Conservation (phyloP, 306 rosid genomes). For the Cicer cuneatum region DNA sequence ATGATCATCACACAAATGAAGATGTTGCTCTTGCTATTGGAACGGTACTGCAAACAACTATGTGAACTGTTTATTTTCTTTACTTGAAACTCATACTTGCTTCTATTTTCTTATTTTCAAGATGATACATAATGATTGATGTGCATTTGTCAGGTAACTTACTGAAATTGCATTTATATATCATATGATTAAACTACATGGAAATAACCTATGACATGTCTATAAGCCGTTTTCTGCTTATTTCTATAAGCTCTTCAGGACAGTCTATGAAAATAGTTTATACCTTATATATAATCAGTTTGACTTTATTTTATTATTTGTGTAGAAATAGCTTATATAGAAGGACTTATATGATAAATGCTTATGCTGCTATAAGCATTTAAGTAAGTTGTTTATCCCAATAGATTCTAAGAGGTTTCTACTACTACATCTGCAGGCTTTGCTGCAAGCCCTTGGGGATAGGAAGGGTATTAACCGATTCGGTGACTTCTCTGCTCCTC, state of each 20-base stretch:
- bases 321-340: too few relatives aligned
- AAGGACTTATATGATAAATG: too few relatives aligned
- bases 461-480: constrained; percentile 87
- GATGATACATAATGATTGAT: neutral
- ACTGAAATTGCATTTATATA: neutral
- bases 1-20: constrained; percentile 86
- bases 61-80: neutral
- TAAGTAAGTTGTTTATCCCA: too few relatives aligned
- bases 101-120: neutral
- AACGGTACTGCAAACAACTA: constrained; percentile 53
- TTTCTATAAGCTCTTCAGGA: too few relatives aligned
- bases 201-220: too few relatives aligned
- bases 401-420: constrained; percentile 6
- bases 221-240: too few relatives aligned
- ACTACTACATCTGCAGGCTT: constrained; percentile 60
- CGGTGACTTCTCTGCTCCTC: constrained; percentile 92
- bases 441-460: constrained; percentile 85
- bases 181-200: neutral
- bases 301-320: too few relatives aligned
- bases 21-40: constrained; percentile 86
- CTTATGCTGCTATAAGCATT: too few relatives aligned
- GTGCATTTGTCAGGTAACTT: neutral
- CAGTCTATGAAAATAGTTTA: too few relatives aligned
- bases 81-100: neutral
- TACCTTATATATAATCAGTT: too few relatives aligned